These are phyloP conservation scores for Botrytis hyacinthi DNA, from an alignment of 2,329 filamentous ascomycete genomes.

Conservation along the genomic window DNA sequence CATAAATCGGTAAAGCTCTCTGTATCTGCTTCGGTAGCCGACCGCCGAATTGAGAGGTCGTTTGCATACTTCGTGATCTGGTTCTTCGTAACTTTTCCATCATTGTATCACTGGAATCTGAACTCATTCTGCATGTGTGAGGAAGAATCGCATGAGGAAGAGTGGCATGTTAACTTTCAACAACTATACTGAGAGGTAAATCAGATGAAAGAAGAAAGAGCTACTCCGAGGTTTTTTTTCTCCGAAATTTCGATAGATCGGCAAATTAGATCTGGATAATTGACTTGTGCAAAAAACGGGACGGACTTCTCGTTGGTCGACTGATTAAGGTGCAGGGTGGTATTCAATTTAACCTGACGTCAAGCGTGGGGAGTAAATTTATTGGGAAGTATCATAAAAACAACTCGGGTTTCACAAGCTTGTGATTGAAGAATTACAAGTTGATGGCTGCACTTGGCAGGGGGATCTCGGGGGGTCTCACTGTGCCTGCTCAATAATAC, in stretches of 20 bases:
- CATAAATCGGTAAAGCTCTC: conserved; percentile 33
- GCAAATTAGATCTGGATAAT: background rate
- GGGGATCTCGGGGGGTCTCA: background rate
- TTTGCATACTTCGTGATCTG: conserved; percentile 17
- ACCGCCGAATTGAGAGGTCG: conserved; percentile 21
- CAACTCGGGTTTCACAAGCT: background rate
- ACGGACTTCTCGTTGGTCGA: background rate
- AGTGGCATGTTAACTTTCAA: conserved; percentile 13
- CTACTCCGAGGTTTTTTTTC: background rate
- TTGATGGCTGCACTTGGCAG: conserved; percentile 7
- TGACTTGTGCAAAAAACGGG: background rate
- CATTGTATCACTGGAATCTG: background rate
- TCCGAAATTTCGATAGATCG: background rate
- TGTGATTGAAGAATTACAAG: background rate
- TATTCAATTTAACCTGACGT: background rate
- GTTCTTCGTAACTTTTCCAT: conserved; percentile 21
- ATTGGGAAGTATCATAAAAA: background rate
- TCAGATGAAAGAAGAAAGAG: background rate
- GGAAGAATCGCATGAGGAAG: conserved; percentile 2
- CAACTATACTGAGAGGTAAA: background rate
- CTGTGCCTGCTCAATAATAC: background rate
- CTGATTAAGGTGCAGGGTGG: background rate
- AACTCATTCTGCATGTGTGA: conserved; percentile 6
- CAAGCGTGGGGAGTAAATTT: background rate
- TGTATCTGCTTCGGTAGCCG: conserved; percentile 44